phyloP scores from a whole-genome alignment of 768 basidiomycete species.

The Gloeophyllum trabeum region DNA sequence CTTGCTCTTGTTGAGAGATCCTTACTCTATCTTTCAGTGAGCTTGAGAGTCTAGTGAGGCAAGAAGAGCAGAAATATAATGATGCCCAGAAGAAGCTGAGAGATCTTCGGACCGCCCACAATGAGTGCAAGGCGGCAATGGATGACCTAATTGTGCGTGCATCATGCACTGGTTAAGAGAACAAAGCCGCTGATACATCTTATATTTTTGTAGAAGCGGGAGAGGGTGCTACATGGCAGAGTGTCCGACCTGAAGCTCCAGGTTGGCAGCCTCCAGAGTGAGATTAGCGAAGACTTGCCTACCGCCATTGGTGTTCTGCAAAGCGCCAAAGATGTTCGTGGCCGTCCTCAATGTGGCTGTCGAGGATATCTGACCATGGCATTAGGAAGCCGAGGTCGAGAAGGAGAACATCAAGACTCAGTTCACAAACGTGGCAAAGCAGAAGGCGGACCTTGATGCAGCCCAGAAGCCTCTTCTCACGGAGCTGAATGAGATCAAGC shows the following conservation, averaged over 20 bases:
- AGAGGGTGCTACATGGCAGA: background rate
- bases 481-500: slow-evolving; percentile 33
- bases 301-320: slow-evolving; percentile 48
- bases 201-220: background rate
- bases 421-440: slow-evolving; percentile 24
- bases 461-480: slow-evolving; percentile 30
- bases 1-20: background rate
- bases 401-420: slow-evolving; percentile 36
- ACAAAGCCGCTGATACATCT: no score
- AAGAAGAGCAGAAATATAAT: background rate
- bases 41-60: background rate
- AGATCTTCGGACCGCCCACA: background rate
- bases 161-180: no score
- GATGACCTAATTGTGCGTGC: no score
- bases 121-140: no score
- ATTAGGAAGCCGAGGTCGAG: slow-evolving; percentile 44
- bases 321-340: slow-evolving; percentile 29
- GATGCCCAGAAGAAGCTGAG: background rate
- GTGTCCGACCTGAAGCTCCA: background rate
- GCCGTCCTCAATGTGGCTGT: background rate
- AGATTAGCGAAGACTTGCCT: slow-evolving; percentile 61
- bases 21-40: background rate
- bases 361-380: background rate
- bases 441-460: slow-evolving; percentile 36
- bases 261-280: slow-evolving; percentile 32